Base-by-base conservation (phyloP, 2,329 filamentous ascomycete species). In the Knufia fluminis region DNA sequence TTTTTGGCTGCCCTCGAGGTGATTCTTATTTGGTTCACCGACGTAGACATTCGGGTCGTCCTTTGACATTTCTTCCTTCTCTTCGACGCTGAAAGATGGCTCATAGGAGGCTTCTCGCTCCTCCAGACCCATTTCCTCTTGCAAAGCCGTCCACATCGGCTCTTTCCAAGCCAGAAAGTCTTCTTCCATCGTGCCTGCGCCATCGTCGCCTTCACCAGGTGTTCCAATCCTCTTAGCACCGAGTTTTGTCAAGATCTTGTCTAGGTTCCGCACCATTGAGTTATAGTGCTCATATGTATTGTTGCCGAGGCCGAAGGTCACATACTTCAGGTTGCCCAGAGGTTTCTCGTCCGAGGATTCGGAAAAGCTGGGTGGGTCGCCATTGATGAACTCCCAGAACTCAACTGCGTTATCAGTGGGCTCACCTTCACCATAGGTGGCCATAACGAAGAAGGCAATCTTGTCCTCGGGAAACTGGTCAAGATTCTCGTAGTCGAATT, bases 211-310 rank as follows among this genome's bases (percentile, higher is more conserved):
- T 72, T 97, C 91, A 60, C 94, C 92, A 49, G 90, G 88, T 51
- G 82, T 75, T 40, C 92, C 90, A 59, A 98, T 87, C 58, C 88
- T 79, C 63, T 82, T 77, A 10, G 86, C 92, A 53, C 92, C 92
- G 17, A 94, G 76, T 62, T 86, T 91, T 62, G 81, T 76, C 52
- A 98, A 73, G 54, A 82, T 82, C 66, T 85, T 82, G 70, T 92
- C 82, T 51, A 97, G 83, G 56, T 91, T 86, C 66, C 91, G 88
- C 53, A 98, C 90, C 88, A 98, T 95, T 46, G 85, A 85, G 73
- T 98, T 98, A 77, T 96, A 98, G 75, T 98, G 92, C 66, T 98
- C 92, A 66, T 98, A 98, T 23, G 92, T 97, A 75, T 97, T 98
- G 76, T 98, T 98, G 59, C 92, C 92, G 33, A 98, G 81, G 62